phyloP scores from a whole-genome alignment of 192 early-diverging fungal genomes.

The Linnemannia zychae region DNA sequence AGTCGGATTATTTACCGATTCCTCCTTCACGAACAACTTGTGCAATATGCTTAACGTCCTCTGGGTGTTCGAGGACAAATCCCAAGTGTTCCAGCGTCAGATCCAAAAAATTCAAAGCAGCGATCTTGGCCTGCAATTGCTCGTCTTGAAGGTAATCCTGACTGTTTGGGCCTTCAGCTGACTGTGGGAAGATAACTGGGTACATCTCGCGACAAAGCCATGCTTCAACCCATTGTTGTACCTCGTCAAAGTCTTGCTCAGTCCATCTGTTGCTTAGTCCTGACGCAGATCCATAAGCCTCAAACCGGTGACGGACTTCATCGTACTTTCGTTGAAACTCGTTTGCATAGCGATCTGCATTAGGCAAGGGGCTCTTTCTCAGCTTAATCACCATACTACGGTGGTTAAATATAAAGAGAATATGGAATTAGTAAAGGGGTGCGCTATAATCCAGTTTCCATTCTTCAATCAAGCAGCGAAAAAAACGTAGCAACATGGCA shows the following conservation, averaged over 20 bases:
- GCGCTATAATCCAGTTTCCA: not conserved
- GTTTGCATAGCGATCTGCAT: conserved; percentile 36
- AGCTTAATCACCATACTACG: conserved; percentile 26
- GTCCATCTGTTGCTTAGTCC: conserved; percentile 44
- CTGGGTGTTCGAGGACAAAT: conserved; percentile 56
- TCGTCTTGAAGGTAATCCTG: conserved; percentile 74
- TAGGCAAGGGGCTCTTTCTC: conserved; percentile 21
- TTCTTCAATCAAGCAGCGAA: not conserved
- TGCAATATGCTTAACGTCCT: conserved; percentile 57
- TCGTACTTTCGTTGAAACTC: conserved; percentile 53
- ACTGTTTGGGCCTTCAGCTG: conserved; percentile 37
- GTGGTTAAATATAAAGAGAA: not conserved
- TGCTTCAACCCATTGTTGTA: conserved; percentile 59
- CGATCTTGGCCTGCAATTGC: conserved; percentile 73
- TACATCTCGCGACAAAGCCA: conserved; percentile 64
- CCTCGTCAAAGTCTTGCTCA: conserved; percentile 42
- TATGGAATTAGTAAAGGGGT: not conserved
- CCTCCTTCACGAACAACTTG: conserved; percentile 57
- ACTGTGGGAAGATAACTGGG: conserved; percentile 47
- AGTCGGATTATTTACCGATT: conserved; percentile 11
- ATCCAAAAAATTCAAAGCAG: conserved; percentile 74
- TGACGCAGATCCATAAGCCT: conserved; percentile 38
- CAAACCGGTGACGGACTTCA: conserved; percentile 40
- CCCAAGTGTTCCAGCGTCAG: conserved; percentile 72
- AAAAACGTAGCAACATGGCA: not conserved